Percentiles rank a stretch among this genome's conserved stretches.
Conservation (phyloP, 148 eudicot species). For the Simmondsia chinensis region DNA sequence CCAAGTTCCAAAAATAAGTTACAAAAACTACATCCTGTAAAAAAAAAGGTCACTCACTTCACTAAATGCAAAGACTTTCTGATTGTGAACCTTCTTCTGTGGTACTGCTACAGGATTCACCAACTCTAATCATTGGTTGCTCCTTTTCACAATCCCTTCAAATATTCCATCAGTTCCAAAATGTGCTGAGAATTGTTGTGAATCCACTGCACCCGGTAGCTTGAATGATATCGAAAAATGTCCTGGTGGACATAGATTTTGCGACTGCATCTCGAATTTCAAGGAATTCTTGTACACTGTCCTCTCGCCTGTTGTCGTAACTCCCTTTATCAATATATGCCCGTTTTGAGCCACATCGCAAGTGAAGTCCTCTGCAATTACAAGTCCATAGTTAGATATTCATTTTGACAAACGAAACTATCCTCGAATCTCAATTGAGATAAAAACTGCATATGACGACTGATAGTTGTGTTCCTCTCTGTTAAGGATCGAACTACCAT, state of each 20-base stretch:
- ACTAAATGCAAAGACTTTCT: too few species aligned
- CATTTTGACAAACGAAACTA: too few species aligned
- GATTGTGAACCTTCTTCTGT: too few species aligned
- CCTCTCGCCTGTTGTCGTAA: constrained; percentile 52
- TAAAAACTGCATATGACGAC: too few species aligned
- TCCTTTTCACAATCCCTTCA: constrained; percentile 39
- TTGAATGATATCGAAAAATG: constrained; percentile 46
- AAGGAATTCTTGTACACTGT: constrained; percentile 27
- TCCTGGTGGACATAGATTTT: constrained; percentile 60
- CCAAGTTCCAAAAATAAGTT: too few species aligned
- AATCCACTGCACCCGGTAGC: constrained; percentile 59
- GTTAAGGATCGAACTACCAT: too few species aligned
- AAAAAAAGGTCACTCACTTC: too few species aligned
- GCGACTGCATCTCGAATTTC: constrained; percentile 56
- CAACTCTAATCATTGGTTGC: neutral
- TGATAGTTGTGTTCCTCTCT: too few species aligned
- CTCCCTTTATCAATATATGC: constrained; percentile 34
- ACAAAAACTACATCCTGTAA: too few species aligned
- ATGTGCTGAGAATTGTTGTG: constrained; percentile 17
- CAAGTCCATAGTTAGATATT: constrained; percentile 5
- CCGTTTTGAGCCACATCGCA: constrained; percentile 51
- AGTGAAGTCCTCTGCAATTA: constrained; percentile 33
- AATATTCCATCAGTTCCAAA: constrained; percentile 54
- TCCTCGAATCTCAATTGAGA: too few species aligned
- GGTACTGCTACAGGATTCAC: too few species aligned